Conservation (phyloP, 73 alveolate genomes). For the Symbiodinium pilosum region DNA sequence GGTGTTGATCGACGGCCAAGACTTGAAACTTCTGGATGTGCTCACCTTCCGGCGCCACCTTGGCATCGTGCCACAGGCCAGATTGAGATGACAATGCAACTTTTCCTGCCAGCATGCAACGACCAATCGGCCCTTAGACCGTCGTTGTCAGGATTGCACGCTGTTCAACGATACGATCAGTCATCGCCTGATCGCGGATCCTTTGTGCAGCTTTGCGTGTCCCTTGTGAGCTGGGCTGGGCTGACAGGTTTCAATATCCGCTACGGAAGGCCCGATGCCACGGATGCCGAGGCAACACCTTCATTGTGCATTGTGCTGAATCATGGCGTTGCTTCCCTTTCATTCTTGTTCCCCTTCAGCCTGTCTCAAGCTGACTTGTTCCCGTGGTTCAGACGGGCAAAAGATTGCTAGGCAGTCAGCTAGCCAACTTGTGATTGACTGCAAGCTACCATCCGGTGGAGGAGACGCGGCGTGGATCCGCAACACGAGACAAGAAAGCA, state of each 20-base stretch:
- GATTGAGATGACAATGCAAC: too few species aligned
- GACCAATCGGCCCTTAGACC: neutral
- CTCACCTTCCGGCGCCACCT: slow-evolving; percentile 44
- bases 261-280: slow-evolving; percentile 73
- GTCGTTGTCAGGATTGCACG: slow-evolving; percentile 47
- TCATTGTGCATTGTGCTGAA: neutral
- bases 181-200: neutral
- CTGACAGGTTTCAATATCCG: slow-evolving; percentile 77
- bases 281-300: slow-evolving; percentile 80
- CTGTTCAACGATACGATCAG: slow-evolving; percentile 62
- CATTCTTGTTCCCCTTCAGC: too few species aligned
- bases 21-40: slow-evolving; percentile 6
- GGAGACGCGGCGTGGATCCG: too few species aligned
- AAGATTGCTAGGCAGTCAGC: too few species aligned
- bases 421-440: too few species aligned
- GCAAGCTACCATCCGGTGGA: too few species aligned
- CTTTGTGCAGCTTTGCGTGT: too few species aligned
- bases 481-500: too few species aligned
- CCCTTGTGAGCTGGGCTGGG: too few species aligned
- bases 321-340: too few species aligned
- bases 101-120: neutral
- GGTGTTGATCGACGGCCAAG: slow-evolving; percentile 85
- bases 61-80: slow-evolving; percentile 81
- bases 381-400: too few species aligned
- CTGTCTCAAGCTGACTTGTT: too few species aligned